Percentiles rank a stretch among this genome's conserved stretches.
These are phyloP conservation scores for Botrytis galanthina DNA, from an alignment of 2,329 filamentous ascomycete species.

Conservation along the genomic window DNA sequence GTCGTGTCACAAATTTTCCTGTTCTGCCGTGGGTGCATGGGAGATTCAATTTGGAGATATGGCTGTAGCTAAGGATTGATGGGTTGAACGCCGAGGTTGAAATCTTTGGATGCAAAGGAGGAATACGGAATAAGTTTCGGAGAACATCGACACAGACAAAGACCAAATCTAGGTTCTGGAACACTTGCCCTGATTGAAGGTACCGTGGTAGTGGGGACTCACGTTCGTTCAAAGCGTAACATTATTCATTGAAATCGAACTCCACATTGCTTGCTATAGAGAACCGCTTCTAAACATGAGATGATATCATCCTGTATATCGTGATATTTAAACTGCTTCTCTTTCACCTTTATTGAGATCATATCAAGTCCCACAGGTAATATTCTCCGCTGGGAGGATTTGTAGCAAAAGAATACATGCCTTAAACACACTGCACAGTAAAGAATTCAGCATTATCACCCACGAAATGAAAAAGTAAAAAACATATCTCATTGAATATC, in stretches of 20 bases:
- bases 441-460: not conserved
- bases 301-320: not conserved
- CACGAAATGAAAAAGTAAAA: not conserved
- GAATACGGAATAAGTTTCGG: not conserved
- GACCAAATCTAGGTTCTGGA: not conserved
- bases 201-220: not conserved
- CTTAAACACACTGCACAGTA: not conserved
- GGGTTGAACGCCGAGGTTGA: not conserved
- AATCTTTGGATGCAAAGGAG: not conserved
- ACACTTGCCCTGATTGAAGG: not conserved
- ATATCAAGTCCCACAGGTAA: not conserved
- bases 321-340: not conserved
- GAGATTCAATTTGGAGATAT: not conserved
- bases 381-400: not conserved
- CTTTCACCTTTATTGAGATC: not conserved
- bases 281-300: not conserved
- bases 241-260: not conserved
- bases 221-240: too few species aligned
- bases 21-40: not conserved
- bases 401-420: not conserved
- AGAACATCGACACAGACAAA: not conserved
- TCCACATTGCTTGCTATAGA: not conserved
- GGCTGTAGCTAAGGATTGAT: not conserved
- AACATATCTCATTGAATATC: not conserved
- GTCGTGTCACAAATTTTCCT: not conserved